A percentile compares a stretch with the other conserved stretches of the same genome.
Evolutionary conservation across 129 eudicot genomes (phyloP).

Genomic region (Lactuca sativa): DNA sequence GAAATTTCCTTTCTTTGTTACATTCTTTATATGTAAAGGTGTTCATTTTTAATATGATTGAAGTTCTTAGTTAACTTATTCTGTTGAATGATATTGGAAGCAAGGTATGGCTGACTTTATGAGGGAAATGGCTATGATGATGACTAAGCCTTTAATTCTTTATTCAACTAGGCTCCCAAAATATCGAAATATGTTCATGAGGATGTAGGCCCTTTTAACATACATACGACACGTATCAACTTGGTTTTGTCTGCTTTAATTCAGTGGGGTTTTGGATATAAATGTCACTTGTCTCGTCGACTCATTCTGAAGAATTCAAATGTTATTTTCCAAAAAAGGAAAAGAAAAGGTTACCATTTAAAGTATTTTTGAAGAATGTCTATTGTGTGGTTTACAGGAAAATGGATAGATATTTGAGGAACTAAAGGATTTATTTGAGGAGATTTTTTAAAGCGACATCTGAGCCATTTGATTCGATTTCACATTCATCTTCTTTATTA

Average conservation of each 20-base stretch:
- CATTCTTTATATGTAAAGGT: background rate
- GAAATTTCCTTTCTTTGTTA: background rate
- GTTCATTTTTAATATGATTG: background rate
- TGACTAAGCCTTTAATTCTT: conserved; percentile 49
- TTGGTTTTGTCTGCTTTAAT: conserved; percentile 4
- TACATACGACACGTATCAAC: conserved; percentile 21
- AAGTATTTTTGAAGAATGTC: background rate
- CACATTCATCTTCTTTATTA: conserved; percentile 38
- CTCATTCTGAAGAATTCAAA: conserved; percentile 1
- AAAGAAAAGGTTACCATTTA: background rate
- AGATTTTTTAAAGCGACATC: conserved; percentile 57
- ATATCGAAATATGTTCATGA: background rate
- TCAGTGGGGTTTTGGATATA: conserved; percentile 13
- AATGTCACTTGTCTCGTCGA: background rate
- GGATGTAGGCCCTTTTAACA: conserved; percentile 13
- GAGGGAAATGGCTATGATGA: conserved; percentile 80
- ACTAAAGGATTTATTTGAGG: conserved; percentile 61
- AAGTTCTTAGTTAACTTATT: conserved; percentile 6
- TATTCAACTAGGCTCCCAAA: background rate
- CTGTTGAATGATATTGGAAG: conserved; percentile 21
- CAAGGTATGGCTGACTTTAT: conserved; percentile 91
- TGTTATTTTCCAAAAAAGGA: background rate
- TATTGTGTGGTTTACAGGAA: conserved; percentile 46
- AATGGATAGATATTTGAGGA: conserved; percentile 63
- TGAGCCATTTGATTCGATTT: conserved; percentile 38